Percentiles rank a stretch among this genome's conserved stretches.
These are phyloP conservation scores for Cryptococcus jaspeensis DNA, from an alignment of 1,284 basidiomycete species.

Conservation along the genomic window DNA sequence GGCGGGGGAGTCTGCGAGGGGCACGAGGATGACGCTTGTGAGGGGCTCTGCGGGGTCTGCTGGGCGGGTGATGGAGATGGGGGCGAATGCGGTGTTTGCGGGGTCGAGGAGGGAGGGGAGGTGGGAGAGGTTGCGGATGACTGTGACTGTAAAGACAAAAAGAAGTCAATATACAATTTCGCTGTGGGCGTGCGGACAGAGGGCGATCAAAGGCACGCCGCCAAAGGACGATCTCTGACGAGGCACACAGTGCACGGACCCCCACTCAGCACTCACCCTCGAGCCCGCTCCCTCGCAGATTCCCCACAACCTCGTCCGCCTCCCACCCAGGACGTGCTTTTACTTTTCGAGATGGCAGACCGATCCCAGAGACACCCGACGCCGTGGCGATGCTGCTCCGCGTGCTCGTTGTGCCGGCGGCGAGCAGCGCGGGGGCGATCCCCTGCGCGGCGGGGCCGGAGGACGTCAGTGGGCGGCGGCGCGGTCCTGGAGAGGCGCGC, in stretches of 20 bases:
- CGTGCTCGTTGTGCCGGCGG: constrained; percentile 4
- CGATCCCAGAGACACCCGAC: no score
- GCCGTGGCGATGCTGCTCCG: constrained; percentile 34
- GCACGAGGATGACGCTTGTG: constrained; percentile 46
- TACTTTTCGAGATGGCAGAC: constrained; percentile 6
- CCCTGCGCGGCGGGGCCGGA: not conserved
- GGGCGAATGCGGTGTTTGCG: constrained; percentile 5
- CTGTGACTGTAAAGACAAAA: constrained; percentile 27
- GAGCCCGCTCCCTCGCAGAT: constrained; percentile 40
- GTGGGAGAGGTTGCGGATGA: constrained; percentile 38
- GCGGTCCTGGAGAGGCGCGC: not conserved
- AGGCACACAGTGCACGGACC: not conserved
- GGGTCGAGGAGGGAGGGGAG: constrained; percentile 33
- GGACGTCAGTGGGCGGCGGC: constrained; percentile 8
- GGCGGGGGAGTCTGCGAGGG: constrained; percentile 44
- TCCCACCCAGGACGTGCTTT: constrained; percentile 41
- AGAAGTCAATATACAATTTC: no score
- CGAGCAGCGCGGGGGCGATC: constrained; percentile 7
- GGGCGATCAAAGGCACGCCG: not conserved
- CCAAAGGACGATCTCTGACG: not conserved
- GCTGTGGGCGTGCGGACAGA: no score
- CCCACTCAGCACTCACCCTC: constrained; percentile 44
- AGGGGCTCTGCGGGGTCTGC: constrained; percentile 11
- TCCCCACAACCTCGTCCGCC: constrained; percentile 47
- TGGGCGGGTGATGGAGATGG: constrained; percentile 12